Conservation (phyloP, 768 basidiomycete genomes). For the Trametes cubensis region DNA sequence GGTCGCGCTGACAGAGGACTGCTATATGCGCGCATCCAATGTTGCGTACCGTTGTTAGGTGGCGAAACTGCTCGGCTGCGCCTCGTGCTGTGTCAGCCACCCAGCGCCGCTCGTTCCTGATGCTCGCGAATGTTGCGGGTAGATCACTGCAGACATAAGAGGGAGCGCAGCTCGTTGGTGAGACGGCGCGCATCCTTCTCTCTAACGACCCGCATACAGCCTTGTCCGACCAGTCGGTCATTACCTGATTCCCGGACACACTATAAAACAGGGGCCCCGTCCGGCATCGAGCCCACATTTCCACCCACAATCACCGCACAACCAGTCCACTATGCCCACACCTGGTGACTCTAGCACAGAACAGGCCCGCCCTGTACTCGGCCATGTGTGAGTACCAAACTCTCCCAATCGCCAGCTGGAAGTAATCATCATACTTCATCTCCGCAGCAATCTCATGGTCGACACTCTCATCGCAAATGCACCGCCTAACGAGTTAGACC, state of each 20-base stretch:
- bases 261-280: background rate
- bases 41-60: too few relatives aligned
- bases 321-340: background rate
- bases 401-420: too few relatives aligned
- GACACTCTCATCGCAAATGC: conserved; percentile 81
- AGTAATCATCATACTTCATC: background rate
- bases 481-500: conserved; percentile 63
- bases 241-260: background rate
- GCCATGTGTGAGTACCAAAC: conserved; percentile 26
- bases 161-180: too few relatives aligned
- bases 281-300: too few relatives aligned
- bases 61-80: too few relatives aligned
- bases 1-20: too few relatives aligned
- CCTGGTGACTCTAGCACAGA: background rate
- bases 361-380: conserved; percentile 13
- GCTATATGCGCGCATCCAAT: too few relatives aligned
- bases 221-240: background rate
- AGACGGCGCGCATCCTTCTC: too few relatives aligned
- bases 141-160: too few relatives aligned
- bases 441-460: conserved; percentile 66
- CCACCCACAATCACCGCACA: background rate
- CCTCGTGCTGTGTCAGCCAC: conserved; percentile 1
- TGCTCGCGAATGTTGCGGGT: too few relatives aligned
- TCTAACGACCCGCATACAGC: too few relatives aligned
- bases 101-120: background rate